phyloP scores from a whole-genome alignment of 164 flowering plant species.

The Umbellularia californica region DNA sequence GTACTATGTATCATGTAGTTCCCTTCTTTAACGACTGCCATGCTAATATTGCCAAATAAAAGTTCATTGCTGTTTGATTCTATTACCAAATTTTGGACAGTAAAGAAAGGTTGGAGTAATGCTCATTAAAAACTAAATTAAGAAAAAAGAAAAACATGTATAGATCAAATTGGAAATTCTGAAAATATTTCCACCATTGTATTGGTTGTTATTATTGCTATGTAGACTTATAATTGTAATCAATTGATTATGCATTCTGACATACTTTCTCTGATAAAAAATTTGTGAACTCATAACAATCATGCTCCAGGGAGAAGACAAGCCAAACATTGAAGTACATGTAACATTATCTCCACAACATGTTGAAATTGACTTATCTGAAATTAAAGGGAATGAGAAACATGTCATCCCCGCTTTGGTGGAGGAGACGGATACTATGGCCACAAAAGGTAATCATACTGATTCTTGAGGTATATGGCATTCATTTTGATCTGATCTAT shows the following conservation, averaged over 20 bases:
- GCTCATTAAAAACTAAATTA: neutral
- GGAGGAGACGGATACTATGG: constrained; percentile 31
- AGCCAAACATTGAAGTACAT: constrained; percentile 33
- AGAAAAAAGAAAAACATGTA: no score
- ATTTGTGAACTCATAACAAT: neutral
- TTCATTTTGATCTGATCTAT: neutral
- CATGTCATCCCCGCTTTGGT: constrained; percentile 51
- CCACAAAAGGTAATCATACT: constrained; percentile 14
- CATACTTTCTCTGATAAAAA: neutral
- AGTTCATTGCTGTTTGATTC: no score
- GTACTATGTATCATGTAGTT: neutral
- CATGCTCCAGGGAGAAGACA: constrained; percentile 45
- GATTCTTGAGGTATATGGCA: constrained; percentile 37
- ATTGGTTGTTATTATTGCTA: neutral
- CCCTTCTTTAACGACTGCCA: neutral
- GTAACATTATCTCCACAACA: constrained; percentile 43
- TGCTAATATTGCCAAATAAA: neutral
- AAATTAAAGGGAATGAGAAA: constrained; percentile 57
- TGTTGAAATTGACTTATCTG: constrained; percentile 56
- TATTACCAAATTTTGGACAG: neutral
- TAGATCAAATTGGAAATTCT: no score
- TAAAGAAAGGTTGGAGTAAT: neutral
- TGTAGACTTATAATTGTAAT: neutral
- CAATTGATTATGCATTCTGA: neutral
- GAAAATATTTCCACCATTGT: neutral